These are phyloP conservation scores for Puccinia coronata DNA, from an alignment of 1,284 basidiomycete genomes.

Conservation along the genomic window DNA sequence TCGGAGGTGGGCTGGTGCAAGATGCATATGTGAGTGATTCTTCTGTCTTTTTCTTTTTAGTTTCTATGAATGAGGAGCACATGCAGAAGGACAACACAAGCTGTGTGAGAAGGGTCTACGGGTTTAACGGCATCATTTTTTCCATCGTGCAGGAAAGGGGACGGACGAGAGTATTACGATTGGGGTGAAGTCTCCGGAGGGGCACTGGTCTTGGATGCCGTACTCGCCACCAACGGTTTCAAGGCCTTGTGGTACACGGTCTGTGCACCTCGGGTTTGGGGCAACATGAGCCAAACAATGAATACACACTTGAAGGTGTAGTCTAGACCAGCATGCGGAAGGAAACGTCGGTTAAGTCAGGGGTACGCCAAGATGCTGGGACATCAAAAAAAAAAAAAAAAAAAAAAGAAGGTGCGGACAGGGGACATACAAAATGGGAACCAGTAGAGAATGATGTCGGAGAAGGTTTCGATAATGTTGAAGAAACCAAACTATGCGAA, in stretches of 20 bases:
- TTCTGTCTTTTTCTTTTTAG: too few species aligned
- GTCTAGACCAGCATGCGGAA: slow-evolving; percentile 19
- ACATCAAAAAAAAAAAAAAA: too few species aligned
- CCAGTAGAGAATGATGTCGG: slow-evolving; percentile 64
- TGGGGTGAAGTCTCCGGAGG: slow-evolving; percentile 47
- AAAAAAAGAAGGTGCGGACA: not conserved
- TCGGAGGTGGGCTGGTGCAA: too few species aligned
- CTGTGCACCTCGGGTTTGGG: slow-evolving; percentile 48
- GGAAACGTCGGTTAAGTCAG: not conserved
- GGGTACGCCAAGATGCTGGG: too few species aligned
- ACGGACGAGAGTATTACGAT: slow-evolving; percentile 5
- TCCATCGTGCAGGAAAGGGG: not conserved
- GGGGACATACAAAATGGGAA: slow-evolving; percentile 48
- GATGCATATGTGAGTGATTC: too few species aligned
- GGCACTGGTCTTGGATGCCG: slow-evolving; percentile 32
- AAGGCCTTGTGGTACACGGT: slow-evolving; percentile 43
- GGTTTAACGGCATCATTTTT: too few species aligned
- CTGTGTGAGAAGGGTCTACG: too few species aligned
- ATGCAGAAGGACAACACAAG: too few species aligned
- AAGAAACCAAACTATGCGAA: slow-evolving; percentile 82
- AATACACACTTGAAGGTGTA: slow-evolving; percentile 50
- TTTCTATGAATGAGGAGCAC: too few species aligned
- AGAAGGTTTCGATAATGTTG: slow-evolving; percentile 78
- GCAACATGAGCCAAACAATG: slow-evolving; percentile 50
- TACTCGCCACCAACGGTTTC: slow-evolving; percentile 47